Percentiles rank a stretch among this genome's conserved stretches.
Evolutionary conservation across 805 yeast species (phyloP).

Genomic region (Nematodospora valgi): DNA sequence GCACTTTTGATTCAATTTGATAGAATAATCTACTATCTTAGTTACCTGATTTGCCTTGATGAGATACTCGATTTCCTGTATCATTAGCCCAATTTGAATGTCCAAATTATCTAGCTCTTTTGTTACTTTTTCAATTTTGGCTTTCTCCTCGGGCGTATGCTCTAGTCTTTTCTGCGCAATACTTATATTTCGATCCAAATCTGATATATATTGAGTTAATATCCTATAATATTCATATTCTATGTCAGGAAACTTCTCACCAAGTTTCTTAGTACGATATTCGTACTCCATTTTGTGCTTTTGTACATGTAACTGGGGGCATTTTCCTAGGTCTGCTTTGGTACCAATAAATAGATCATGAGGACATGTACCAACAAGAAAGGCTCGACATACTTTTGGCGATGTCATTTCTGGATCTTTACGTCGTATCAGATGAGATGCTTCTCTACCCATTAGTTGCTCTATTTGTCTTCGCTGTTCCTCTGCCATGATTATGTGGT

Average conservation of each 20-base stretch:
- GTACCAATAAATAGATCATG: conserved; percentile 80
- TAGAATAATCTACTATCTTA: conserved; percentile 49
- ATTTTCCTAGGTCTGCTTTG: conserved; percentile 76
- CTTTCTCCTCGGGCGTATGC: conserved; percentile 71
- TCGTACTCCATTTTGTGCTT: conserved; percentile 72
- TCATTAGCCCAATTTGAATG: conserved; percentile 59
- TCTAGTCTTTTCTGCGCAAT: conserved; percentile 63
- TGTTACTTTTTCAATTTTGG: conserved; percentile 51
- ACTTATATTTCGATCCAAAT: conserved; percentile 62
- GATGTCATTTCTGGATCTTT: conserved; percentile 40
- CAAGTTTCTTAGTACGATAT: conserved; percentile 35
- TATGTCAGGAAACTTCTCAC: conserved; percentile 47
- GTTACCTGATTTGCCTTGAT: conserved; percentile 47
- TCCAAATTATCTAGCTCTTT: conserved; percentile 60
- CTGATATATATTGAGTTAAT: conserved; percentile 54
- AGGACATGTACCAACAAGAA: conserved; percentile 83
- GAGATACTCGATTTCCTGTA: conserved; percentile 60
- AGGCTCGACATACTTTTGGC: conserved; percentile 69
- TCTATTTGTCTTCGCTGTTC: conserved; percentile 74
- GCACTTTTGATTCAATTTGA: conserved; percentile 41
- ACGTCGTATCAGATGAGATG: conserved; percentile 22
- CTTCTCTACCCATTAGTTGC: conserved; percentile 74
- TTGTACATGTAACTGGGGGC: conserved; percentile 73
- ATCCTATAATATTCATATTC: conserved; percentile 48
- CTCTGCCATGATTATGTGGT: no score